Base-by-base conservation (phyloP, 163 green algal genomes). In the Chlamydomonas reinhardtii region DNA sequence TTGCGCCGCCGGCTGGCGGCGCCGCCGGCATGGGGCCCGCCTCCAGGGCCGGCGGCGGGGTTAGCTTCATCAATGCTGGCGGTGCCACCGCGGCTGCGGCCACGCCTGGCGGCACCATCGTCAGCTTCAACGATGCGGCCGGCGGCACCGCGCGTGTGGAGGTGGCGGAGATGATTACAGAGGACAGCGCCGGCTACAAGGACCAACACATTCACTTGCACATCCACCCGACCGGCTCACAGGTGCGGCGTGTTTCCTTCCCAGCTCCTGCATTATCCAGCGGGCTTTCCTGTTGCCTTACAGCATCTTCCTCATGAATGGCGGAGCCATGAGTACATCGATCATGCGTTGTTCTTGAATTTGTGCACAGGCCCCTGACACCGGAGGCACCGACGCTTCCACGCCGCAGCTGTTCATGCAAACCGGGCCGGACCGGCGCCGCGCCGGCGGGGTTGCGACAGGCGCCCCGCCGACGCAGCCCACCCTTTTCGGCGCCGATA, bases 171-270 rank as follows among this genome's bases (percentile, higher is more conserved):
- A 31, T 87, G 56, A 4, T 76, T 31, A 15, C 27, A 0, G 82
- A 81, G 37, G 82, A 81, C 61, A 75, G 72, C 59, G 54, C n/a
- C 19, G 82, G 71, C 20, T 75, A 32, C 72, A 81, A 70, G 61
- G 82, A 87, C 72, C 82, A 87, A 32, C 82, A 87, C 39, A 87
- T 87, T 25, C 82, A 87, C 59, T 25, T 87, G 14, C 82, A 87
- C 48, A 87, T 87, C 82, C 82, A 87, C 62, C 72, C 59, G 17
- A 37, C 65, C 24, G 32, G 31, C 65, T 72, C 65, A 20, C 29
- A 35, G 29, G 27, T 48, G 39, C 39, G 39, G 39, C n/a, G n/a
- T n/a, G n/a, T n/a, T n/a, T n/a, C n/a, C n/a, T n/a, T n/a, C n/a
- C n/a, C n/a, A n/a, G n/a, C n/a, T n/a, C n/a, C n/a, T n/a, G n/a